Evolutionary conservation across 169 alveolate species (phyloP).

Genomic region (Plasmodium gallinaceum): DNA sequence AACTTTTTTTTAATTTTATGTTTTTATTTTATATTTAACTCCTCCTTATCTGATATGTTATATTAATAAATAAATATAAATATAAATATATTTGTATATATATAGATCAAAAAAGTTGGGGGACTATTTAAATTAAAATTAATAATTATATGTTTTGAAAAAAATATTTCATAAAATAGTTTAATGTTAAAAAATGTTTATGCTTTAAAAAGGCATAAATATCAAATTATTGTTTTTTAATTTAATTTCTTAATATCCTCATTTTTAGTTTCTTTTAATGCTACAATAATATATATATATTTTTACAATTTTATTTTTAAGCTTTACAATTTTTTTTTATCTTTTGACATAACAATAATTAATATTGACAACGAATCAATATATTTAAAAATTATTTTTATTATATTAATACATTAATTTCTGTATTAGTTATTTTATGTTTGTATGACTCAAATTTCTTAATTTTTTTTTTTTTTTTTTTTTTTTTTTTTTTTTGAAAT

Average conservation of each 20-base stretch:
- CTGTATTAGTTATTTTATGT: too few species aligned
- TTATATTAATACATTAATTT: too few species aligned
- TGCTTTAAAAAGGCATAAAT: too few species aligned
- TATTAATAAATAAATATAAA: not conserved
- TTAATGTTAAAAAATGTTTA: too few species aligned
- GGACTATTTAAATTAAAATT: too few species aligned
- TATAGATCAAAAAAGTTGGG: too few species aligned
- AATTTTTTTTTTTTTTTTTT: too few species aligned
- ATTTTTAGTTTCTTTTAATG: not conserved
- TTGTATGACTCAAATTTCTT: too few species aligned
- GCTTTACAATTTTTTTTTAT: not conserved
- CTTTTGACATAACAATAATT: not conserved
- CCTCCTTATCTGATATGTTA: not conserved
- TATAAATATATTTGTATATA: not conserved
- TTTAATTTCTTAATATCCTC: not conserved
- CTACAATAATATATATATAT: not conserved
- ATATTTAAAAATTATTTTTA: not conserved
- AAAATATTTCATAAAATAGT: too few species aligned
- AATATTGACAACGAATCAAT: conserved; percentile 9
- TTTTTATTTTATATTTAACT: not conserved
- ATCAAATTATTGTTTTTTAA: too few species aligned
- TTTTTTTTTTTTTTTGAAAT: too few species aligned
- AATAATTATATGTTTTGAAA: too few species aligned
- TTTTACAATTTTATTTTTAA: not conserved
- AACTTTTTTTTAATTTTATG: not conserved